Conservation (phyloP, 2,329 filamentous ascomycete genomes). For the Tolypocladium guangdongense region DNA sequence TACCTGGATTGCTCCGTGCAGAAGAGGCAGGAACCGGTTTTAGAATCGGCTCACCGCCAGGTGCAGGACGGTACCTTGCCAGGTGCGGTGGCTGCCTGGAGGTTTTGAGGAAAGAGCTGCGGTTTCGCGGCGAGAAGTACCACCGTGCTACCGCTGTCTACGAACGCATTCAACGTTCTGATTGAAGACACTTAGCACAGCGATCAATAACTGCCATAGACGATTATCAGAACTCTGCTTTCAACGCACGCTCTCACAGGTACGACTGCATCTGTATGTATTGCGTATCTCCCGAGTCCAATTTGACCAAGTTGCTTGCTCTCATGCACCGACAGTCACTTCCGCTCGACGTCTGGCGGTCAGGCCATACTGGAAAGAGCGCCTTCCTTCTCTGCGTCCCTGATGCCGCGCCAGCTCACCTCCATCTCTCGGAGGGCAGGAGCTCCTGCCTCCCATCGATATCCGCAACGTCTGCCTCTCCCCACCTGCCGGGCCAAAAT, state of each 20-base stretch:
- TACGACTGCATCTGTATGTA: not conserved
- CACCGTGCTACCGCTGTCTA: not conserved
- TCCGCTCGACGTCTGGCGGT: not conserved
- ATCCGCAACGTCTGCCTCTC: not conserved
- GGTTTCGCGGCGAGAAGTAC: not conserved
- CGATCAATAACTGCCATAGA: not conserved
- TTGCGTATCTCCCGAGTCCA: not conserved
- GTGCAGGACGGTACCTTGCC: not conserved
- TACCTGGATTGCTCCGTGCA: not conserved
- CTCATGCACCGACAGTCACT: not conserved
- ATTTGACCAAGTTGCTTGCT: not conserved
- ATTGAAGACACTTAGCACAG: not conserved
- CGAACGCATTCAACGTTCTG: not conserved
- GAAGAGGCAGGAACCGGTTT: not conserved
- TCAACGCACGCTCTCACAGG: not conserved
- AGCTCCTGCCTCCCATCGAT: not conserved
- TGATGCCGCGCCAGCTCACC: not conserved
- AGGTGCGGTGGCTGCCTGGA: not conserved
- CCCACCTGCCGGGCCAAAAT: not conserved
- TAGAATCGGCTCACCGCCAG: not conserved
- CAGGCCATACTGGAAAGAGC: not conserved
- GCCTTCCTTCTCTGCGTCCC: not conserved
- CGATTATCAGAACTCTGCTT: no score
- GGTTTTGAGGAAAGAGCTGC: not conserved
- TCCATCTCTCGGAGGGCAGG: not conserved